Evolutionary conservation across 2,329 filamentous ascomycete species (phyloP), one percentile per base, ranked within the genome.

Genomic region (Aureobasidium mangrovei): DNA sequence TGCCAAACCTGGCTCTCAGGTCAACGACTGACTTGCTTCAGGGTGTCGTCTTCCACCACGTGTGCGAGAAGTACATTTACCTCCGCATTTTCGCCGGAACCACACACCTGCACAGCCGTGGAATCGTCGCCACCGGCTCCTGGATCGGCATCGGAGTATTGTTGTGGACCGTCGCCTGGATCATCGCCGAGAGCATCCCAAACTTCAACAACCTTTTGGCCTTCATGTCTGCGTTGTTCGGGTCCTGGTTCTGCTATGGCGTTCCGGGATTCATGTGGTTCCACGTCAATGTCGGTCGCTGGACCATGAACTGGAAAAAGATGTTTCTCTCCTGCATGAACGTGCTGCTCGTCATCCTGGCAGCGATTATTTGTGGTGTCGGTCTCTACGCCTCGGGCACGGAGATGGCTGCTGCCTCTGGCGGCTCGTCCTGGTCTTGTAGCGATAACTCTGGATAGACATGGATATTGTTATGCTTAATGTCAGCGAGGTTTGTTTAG

Each of bases 1-100:
- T 18, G 18, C 18, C 18, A 18, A 18, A 18, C 18, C 18, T 18
- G 18, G 18, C 18, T 18, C 18, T 18, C 18, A 18, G 18, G 18
- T 18, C 18, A 18, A 18, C 18, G 18, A 18, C 18, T 18, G 18
- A 18, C 18, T 18, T 18, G 18, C 18, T 18, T 18, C 18, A 18
- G 18, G 85, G 84, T 53, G 83, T 86, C 6, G 84, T 88, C 59
- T 83, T 85, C 63, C 83, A 78, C 12, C 80, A 84, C 57, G 80
- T 87, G 2, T 53, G 81, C 1, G 75, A 75, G 52, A 85, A 85
- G 60, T 85, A 84, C 62, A 72, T 87, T 57, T 87, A 85, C 62
- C 69, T 81, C 3, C 77, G 83, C 24, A 63, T 85, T n/a, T 85
- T 84, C 69, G 71, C 75, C 18, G 77, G 78, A 43, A 83, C 79